Evolutionary conservation across 1,139 yeast genomes (phyloP).

Genomic region (Casaregolazyma suthepensis): DNA sequence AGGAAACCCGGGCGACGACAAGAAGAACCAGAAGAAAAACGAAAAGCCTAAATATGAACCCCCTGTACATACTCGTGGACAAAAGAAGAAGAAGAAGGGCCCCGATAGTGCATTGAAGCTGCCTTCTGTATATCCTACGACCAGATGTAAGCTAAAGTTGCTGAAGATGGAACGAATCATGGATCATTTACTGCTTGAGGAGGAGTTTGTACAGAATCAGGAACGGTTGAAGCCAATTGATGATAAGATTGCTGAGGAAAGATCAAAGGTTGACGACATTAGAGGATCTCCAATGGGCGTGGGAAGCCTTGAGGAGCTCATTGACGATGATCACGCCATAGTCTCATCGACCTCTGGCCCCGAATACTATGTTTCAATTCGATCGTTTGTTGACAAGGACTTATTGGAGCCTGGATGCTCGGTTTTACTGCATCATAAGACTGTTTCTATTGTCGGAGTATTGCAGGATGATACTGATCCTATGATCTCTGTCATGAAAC

Average conservation of each 20-base stretch:
- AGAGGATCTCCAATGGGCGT: conserved; percentile 97
- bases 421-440: conserved; percentile 89
- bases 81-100: conserved; percentile 73
- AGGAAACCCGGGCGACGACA: conserved; percentile 58
- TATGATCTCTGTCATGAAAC: conserved; percentile 94
- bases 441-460: conserved; percentile 92
- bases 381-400: conserved; percentile 97
- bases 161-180: conserved; percentile 93
- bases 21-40: conserved; percentile 43
- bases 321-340: conserved; percentile 98
- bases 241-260: conserved; percentile 92
- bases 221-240: conserved; percentile 95
- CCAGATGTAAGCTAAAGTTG: conserved; percentile 86
- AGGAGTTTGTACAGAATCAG: conserved; percentile 92
- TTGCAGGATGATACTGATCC: conserved; percentile 97
- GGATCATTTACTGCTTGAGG: conserved; percentile 91
- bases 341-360: conserved; percentile 95
- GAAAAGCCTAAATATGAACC: conserved; percentile 94
- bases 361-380: conserved; percentile 90
- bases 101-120: conserved; percentile 83
- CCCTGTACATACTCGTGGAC: conserved; percentile 91
- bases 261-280: conserved; percentile 89
- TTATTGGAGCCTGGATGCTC: conserved; percentile 97
- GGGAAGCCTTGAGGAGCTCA: conserved; percentile 93
- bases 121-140: conserved; percentile 86